Evolutionary conservation across 805 yeast genomes (phyloP), one percentile per base, ranked within the genome.

Genomic region (Teunomyces pallodes): DNA sequence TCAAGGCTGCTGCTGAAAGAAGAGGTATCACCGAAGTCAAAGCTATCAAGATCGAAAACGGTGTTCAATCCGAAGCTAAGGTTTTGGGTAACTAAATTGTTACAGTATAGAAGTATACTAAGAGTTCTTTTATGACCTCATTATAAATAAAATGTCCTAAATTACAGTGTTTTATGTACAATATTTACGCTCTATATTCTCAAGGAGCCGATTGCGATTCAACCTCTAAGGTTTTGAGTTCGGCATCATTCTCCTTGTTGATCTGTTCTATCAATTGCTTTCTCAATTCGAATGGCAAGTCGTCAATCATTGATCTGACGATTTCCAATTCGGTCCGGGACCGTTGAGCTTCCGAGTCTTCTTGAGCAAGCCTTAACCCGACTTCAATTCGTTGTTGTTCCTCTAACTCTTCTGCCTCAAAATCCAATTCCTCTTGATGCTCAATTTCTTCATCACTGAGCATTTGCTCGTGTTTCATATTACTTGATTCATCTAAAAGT

Each of bases 21-120:
- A 87, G 95, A 78, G 84, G 84, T 58, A 56, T 70, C 62, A 71
- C 87, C 54, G 98, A 92, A 64, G 87, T 83, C 59, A 82, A 81
- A 68, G 85, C 78, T 55, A 82, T 85, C 69, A 80, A 77, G 65
- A 80, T 84, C 72, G 85, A 79, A 63, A 79, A 85, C 54, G 98
- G 97, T 64, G 73, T 65, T 51, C 72, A 73, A 61, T 43, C 62
- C 58, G 74, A 67, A 57, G 56, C 75, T 49, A 66, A 69, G 67
- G 41, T 60, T 51, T 64, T 80, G 74, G 56, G 57, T 39, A 57
- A 64, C 45, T 64, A 61, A 54, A 28, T 24, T 16, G 40, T 16
- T 24, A 14, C 16, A 33, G 14, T 29, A 32, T 29, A 26, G 40
- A 43, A 32, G 30, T 17, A n/a, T 38, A 36, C 31, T 24, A 36